phyloP scores from a whole-genome alignment of 306 rosid species.

The Glycine latifolia region DNA sequence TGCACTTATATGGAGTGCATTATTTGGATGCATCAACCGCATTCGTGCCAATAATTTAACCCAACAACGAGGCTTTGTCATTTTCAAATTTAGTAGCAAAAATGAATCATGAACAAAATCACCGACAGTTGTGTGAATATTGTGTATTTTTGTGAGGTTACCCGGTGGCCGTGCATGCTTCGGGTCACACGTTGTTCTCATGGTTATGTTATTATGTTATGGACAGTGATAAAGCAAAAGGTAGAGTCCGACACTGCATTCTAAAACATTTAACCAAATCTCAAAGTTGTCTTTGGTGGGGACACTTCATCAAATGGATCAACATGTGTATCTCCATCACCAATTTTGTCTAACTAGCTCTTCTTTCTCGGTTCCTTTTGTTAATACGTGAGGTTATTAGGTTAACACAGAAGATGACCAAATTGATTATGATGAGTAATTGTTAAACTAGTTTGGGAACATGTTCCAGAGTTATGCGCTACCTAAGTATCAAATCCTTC shows the following conservation, averaged over 20 bases:
- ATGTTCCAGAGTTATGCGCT: neutral
- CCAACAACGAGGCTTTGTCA: neutral
- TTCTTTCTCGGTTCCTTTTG: neutral
- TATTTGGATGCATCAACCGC: neutral
- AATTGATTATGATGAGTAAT: neutral
- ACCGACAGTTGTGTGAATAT: conserved; percentile 49
- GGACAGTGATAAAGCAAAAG: conserved; percentile 7
- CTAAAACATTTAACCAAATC: conserved; percentile 49
- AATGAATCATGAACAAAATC: conserved; percentile 8
- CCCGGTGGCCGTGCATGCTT: neutral
- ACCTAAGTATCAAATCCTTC: too few species aligned
- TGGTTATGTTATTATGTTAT: neutral
- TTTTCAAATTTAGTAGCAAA: neutral
- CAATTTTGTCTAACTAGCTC: neutral
- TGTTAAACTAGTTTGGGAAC: neutral
- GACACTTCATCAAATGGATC: conserved; percentile 37
- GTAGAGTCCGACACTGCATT: conserved; percentile 35
- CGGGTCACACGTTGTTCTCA: conserved; percentile 40
- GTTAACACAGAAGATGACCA: neutral
- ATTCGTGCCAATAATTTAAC: neutral
- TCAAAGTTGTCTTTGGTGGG: conserved; percentile 42
- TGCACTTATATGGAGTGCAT: neutral
- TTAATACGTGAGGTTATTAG: neutral
- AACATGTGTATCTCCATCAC: conserved; percentile 25
- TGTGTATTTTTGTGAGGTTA: neutral